A percentile compares a stretch with the other conserved stretches of the same genome.
Evolutionary conservation across 1,284 basidiomycete species (phyloP).

Genomic region (Rhodotorula sp.): DNA sequence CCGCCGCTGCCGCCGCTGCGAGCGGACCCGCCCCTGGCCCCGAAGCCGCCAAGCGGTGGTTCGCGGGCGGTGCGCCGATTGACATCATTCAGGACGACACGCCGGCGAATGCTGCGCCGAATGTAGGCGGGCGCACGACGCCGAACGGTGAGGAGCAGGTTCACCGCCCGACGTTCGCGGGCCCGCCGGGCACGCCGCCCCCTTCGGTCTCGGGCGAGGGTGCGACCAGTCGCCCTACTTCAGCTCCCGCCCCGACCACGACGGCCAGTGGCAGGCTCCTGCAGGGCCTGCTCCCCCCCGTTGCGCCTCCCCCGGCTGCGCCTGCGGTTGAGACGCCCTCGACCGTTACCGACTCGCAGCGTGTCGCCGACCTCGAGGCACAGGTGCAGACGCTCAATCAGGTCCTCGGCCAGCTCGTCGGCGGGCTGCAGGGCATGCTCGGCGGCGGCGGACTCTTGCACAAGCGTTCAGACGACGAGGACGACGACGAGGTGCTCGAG

Average conservation of each 20-base stretch:
- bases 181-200: no score
- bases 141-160: background rate
- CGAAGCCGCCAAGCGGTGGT: background rate
- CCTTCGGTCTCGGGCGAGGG: no score
- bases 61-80: background rate
- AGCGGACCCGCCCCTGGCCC: no score
- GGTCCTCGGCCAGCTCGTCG: background rate
- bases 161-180: background rate
- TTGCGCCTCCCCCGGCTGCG: no score
- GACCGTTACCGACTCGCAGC: no score
- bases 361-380: no score
- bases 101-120: background rate
- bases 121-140: background rate
- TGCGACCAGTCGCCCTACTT: no score
- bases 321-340: no score
- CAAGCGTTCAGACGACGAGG: no score
- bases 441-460: background rate
- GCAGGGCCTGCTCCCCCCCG: background rate
- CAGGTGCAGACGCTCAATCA: background rate
- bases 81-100: background rate
- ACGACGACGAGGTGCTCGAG: background rate
- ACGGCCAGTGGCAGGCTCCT: no score
- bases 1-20: no score
- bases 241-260: no score
- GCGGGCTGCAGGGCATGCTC: background rate